A percentile compares a stretch with the other conserved stretches of the same genome.
These are phyloP conservation scores for Salvia splendens DNA, from an alignment of 257 asterid species.

Conservation along the genomic window DNA sequence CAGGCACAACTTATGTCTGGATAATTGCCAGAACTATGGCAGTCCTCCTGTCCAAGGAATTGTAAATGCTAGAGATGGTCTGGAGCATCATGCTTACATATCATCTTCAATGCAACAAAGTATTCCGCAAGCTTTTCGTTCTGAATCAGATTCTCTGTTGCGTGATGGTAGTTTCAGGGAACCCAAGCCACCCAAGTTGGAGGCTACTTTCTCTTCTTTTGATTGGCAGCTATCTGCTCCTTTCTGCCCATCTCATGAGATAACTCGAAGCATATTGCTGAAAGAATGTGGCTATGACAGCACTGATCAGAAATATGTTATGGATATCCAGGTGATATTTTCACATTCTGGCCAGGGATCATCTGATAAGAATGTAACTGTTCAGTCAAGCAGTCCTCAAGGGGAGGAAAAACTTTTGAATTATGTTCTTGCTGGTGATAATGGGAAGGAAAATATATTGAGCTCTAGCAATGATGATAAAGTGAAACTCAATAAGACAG, in stretches of 20 bases:
- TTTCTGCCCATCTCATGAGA: slow-evolving; percentile 63
- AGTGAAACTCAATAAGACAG: slow-evolving; percentile 38
- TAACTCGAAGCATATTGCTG: slow-evolving; percentile 55
- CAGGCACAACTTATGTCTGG: slow-evolving; percentile 35
- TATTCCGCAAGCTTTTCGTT: slow-evolving; percentile 48
- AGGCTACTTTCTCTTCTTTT: slow-evolving; percentile 38
- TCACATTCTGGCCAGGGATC: slow-evolving; percentile 57
- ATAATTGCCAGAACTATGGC: slow-evolving; percentile 35
- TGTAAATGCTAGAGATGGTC: slow-evolving; percentile 36
- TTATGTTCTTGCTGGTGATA: slow-evolving; percentile 37
- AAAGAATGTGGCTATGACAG: slow-evolving; percentile 46
- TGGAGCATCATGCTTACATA: slow-evolving; percentile 43
- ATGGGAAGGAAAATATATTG: slow-evolving; percentile 35
- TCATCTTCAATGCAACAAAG: slow-evolving; percentile 46
- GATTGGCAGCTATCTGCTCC: slow-evolving; percentile 84
- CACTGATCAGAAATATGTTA: slow-evolving; percentile 39
- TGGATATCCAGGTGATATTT: slow-evolving; percentile 35
- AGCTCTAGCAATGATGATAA: slow-evolving; percentile 41
- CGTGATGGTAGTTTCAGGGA: slow-evolving; percentile 36
- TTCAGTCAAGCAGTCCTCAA: slow-evolving; percentile 41
- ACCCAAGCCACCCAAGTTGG: slow-evolving; percentile 35
- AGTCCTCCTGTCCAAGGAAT: slow-evolving; percentile 41
- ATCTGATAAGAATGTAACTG: slow-evolving; percentile 40
- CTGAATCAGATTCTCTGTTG: slow-evolving; percentile 43
- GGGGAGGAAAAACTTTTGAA: slow-evolving; percentile 47